Percentiles rank a stretch among this genome's conserved stretches.
phyloP scores from a whole-genome alignment of 192 early-diverging fungal species.

The Umbelopsis ramanniana region DNA sequence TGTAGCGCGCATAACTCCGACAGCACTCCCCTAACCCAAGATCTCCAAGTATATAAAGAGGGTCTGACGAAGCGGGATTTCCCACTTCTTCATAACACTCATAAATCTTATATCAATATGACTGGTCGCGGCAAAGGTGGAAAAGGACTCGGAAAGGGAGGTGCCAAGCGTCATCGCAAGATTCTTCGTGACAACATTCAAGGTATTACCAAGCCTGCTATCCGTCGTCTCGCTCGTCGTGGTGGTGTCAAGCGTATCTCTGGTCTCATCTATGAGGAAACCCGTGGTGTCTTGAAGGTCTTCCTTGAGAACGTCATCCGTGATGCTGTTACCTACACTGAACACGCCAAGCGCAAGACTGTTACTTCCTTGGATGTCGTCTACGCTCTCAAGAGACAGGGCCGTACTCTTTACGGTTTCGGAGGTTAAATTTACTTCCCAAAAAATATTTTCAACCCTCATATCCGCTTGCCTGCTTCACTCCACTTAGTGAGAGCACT shows the following conservation, averaged over 20 bases:
- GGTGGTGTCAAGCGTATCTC: constrained; percentile 99
- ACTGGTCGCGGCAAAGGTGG: constrained; percentile 99
- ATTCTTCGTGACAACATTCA: constrained; percentile 85
- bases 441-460: constrained; percentile 22
- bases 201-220: constrained; percentile 97
- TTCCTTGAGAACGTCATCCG: constrained; percentile 99
- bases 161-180: constrained; percentile 99
- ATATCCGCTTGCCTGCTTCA: constrained; percentile 24
- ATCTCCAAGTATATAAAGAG: constrained; percentile 5
- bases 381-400: constrained; percentile 97
- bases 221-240: constrained; percentile 98
- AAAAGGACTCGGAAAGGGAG: constrained; percentile 99
- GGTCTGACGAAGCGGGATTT: neutral
- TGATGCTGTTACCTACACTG: constrained; percentile 98
- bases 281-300: constrained; percentile 95
- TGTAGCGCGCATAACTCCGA: neutral
- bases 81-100: constrained; percentile 20
- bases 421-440: constrained; percentile 49
- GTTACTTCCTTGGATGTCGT: constrained; percentile 99
- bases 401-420: constrained; percentile 86
- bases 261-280: constrained; percentile 99
- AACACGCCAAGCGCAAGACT: constrained; percentile 99
- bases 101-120: constrained; percentile 47
- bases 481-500: constrained; percentile 22
- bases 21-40: neutral